phyloP scores from a whole-genome alignment of 164 flowering plant genomes.

The Vitis cinerea region DNA sequence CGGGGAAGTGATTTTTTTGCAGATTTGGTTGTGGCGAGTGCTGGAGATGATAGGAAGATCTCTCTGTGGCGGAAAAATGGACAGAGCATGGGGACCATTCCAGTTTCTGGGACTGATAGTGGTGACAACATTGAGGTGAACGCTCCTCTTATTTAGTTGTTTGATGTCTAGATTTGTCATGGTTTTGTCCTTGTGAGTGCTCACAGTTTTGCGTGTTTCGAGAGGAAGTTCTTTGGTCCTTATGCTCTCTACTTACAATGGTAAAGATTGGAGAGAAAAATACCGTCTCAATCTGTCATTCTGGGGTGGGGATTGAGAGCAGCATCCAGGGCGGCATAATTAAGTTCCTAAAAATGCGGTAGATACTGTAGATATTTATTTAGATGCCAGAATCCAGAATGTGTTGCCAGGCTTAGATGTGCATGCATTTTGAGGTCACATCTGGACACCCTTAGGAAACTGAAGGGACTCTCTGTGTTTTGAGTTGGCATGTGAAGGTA shows the following conservation, averaged over 20 bases:
- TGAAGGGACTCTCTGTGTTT: no score
- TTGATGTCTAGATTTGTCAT: neutral
- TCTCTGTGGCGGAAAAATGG: slow-evolving; percentile 88
- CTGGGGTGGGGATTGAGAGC: neutral
- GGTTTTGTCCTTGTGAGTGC: neutral
- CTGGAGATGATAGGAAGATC: slow-evolving; percentile 88
- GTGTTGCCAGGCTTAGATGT: no score
- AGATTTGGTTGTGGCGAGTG: slow-evolving; percentile 98
- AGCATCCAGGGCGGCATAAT: neutral
- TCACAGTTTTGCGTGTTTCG: no score
- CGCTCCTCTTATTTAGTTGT: neutral
- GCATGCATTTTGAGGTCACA: no score
- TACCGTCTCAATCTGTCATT: neutral
- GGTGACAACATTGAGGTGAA: slow-evolving; percentile 79
- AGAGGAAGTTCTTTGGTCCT: no score
- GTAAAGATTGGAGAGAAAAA: neutral
- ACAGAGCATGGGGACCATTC: slow-evolving; percentile 81
- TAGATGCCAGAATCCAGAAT: no score
- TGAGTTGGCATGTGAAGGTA: no score
- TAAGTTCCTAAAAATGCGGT: no score
- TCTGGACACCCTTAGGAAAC: no score
- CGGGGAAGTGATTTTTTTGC: slow-evolving; percentile 14
- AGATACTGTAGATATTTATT: no score
- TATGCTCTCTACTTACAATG: no score
- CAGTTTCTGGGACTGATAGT: slow-evolving; percentile 54